Conservation (phyloP, 2,329 filamentous ascomycete species). For the Fusarium mexicanum region DNA sequence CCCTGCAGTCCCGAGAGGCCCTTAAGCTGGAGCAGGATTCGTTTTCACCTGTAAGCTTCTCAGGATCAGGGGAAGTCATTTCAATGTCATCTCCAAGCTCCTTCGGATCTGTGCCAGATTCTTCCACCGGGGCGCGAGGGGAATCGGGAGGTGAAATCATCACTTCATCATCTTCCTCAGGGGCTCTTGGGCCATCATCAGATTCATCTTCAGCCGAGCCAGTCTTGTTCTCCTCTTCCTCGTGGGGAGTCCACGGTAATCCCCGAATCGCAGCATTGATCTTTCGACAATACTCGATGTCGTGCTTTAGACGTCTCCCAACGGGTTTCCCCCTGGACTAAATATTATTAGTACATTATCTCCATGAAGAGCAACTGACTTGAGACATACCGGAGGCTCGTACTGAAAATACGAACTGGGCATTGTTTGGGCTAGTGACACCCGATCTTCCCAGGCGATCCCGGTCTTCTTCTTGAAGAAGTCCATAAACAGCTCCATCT, state of each 20-base stretch:
- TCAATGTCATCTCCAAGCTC: background rate
- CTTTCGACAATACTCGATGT: constrained; percentile 48
- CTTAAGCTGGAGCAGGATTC: background rate
- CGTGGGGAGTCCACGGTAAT: constrained; percentile 40
- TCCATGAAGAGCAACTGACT: background rate
- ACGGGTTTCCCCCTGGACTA: constrained; percentile 52
- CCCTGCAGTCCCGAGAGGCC: background rate
- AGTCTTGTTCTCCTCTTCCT: background rate
- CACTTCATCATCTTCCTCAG: background rate
- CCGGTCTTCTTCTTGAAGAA: constrained; percentile 70
- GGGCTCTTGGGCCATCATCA: background rate
- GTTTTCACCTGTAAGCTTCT: background rate
- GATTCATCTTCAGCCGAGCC: background rate
- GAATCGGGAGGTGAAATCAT: background rate
- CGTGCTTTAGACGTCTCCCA: constrained; percentile 47
- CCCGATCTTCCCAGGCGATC: constrained; percentile 67
- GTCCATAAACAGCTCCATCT: constrained; percentile 61
- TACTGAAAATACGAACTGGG: constrained; percentile 54
- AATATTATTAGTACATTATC: background rate
- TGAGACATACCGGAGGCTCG: constrained; percentile 56
- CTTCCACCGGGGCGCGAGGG: background rate
- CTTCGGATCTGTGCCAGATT: background rate
- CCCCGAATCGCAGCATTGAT: constrained; percentile 47
- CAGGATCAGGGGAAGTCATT: background rate
- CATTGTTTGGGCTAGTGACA: constrained; percentile 48